Conservation (phyloP, 208 protist species). For the Leishmania major region DNA sequence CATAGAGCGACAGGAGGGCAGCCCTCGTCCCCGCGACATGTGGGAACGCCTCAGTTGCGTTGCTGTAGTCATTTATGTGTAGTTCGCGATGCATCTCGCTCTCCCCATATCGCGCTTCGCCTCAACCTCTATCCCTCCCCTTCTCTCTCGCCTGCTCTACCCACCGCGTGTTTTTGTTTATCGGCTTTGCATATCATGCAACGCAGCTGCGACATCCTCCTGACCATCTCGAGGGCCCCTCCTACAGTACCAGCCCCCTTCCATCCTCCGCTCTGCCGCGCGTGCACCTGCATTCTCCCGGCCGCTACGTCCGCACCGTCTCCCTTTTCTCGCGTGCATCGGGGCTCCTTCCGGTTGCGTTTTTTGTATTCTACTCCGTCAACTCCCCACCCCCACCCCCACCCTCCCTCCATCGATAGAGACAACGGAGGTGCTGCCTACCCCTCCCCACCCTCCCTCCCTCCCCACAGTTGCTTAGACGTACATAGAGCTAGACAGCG, state of each 20-base stretch:
- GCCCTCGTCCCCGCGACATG: neutral
- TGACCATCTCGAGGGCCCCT: neutral
- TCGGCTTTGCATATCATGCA: neutral
- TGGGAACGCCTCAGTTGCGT: neutral
- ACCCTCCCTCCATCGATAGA: neutral
- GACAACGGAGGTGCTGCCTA: neutral
- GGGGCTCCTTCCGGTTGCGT: neutral
- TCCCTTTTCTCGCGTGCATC: neutral
- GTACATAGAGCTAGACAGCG: neutral
- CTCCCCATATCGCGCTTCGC: neutral
- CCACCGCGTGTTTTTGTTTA: neutral
- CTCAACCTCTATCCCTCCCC: neutral
- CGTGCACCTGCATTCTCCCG: neutral
- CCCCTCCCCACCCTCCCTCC: neutral
- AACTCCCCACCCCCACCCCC: neutral
- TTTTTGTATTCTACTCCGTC: neutral
- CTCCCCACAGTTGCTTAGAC: neutral
- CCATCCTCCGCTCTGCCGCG: neutral
- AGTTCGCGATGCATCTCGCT: neutral
- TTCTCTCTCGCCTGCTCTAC: neutral
- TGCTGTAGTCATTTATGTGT: neutral
- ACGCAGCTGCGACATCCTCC: neutral
- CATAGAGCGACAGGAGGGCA: neutral
- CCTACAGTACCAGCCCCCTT: neutral
- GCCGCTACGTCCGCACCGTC: neutral